These are phyloP conservation scores for Colletotrichum sp. DNA, from an alignment of 2,329 filamentous ascomycete species.

Conservation along the genomic window DNA sequence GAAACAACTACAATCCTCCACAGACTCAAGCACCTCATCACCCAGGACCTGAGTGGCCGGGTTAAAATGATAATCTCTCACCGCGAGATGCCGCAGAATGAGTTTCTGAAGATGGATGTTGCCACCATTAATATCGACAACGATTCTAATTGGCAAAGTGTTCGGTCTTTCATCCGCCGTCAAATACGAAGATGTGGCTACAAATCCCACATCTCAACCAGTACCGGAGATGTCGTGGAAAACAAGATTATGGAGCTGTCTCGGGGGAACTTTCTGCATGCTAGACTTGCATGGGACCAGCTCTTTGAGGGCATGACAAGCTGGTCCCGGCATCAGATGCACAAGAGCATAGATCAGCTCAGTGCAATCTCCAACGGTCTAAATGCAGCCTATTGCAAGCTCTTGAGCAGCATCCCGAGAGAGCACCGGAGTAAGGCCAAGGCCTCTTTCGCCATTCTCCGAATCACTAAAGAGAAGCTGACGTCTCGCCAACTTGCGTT, in stretches of 20 bases:
- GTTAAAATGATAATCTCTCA: background rate
- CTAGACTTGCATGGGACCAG: background rate
- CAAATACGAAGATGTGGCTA: no score
- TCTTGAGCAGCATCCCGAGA: accelerated
- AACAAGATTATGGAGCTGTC: background rate
- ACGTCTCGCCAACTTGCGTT: background rate
- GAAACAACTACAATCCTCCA: accelerated
- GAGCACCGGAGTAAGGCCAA: background rate
- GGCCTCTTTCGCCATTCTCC: background rate
- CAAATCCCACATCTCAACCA: background rate
- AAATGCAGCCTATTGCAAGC: background rate
- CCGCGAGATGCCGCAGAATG: background rate
- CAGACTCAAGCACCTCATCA: background rate
- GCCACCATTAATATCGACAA: background rate
- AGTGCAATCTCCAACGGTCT: background rate
- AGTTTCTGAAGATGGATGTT: accelerated
- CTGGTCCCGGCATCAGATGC: accelerated
- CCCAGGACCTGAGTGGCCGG: background rate
- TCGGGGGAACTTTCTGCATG: background rate
- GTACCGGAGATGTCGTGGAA: accelerated
- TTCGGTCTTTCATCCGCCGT: accelerated
- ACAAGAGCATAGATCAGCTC: background rate
- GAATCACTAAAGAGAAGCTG: background rate
- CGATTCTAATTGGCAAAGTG: accelerated
- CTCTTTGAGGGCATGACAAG: accelerated